Evolutionary conservation across 2,329 filamentous ascomycete genomes (phyloP).

Genomic region (Exophiala sp.): DNA sequence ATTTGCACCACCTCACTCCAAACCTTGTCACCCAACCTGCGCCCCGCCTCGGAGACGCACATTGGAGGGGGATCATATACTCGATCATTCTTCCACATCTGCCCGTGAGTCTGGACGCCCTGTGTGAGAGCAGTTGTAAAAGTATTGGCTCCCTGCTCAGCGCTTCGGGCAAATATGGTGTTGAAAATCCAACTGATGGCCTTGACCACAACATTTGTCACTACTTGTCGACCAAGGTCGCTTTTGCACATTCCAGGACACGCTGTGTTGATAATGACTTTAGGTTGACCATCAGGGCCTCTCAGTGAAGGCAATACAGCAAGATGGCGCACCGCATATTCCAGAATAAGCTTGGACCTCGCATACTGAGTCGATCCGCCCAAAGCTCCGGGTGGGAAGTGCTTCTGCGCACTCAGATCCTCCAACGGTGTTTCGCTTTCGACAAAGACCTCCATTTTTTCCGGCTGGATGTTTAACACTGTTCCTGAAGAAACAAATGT

Average conservation of each 20-base stretch:
- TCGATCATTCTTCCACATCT: conserved; percentile 41
- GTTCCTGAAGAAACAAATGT: conserved; percentile 43
- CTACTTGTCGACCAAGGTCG: conserved; percentile 37
- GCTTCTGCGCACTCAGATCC: conserved; percentile 32
- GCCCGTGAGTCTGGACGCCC: conserved; percentile 41
- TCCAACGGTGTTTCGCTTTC: conserved; percentile 31
- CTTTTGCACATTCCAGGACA: conserved; percentile 44
- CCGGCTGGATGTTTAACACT: conserved; percentile 32
- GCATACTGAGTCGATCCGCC: conserved; percentile 36
- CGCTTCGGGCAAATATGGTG: conserved; percentile 38
- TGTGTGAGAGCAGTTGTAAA: conserved; percentile 40
- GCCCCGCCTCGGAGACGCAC: conserved; percentile 32
- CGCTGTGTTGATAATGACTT: conserved; percentile 42
- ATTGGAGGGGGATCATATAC: conserved; percentile 32
- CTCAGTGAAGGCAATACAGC: conserved; percentile 24
- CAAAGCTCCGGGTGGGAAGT: conserved; percentile 26
- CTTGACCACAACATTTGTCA: conserved; percentile 24
- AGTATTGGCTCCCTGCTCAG: conserved; percentile 42
- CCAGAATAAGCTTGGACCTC: conserved; percentile 40
- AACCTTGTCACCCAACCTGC: conserved; percentile 35
- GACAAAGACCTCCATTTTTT: conserved; percentile 31
- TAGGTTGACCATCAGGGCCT: conserved; percentile 33
- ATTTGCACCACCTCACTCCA: conserved; percentile 40
- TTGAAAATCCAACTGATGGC: conserved; percentile 33
- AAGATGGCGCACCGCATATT: conserved; percentile 39